Base-by-base conservation (phyloP, 2,329 filamentous ascomycete species). In the Bipolaris sorokiniana region DNA sequence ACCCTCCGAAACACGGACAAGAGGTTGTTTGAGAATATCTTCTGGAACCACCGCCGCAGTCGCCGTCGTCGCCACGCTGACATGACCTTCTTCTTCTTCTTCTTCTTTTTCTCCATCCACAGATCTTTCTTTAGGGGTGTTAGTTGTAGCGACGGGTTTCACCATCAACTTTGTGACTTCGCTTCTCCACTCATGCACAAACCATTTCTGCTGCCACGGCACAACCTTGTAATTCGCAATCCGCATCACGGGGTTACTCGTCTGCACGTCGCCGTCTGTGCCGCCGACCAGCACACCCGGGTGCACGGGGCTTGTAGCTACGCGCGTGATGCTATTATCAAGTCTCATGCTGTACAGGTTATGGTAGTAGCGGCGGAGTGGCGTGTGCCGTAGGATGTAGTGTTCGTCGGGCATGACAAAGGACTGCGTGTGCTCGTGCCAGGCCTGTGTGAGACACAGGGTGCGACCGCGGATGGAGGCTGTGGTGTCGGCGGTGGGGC, bases 181-280 rank as follows among this genome's bases (percentile, higher is more conserved):
- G 3, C 58, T 57, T 18, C 79, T 67, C 83, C 84, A 88, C 53
- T 86, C 83, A 63, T 87, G 84, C 22, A 76, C 70, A 62, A 87
- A 87, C 82, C 85, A 86, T 6, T 75, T 80, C 60, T 85, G 83
- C 55, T 84, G 79, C 76, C 79, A 85, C 10, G 81, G 79, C 7
- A 77, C 74, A 9, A 79, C 78, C 60, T 84, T 86, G 13, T 77
- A 71, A 53, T 82, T 81, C 16, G 83, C 61, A 2, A 85, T 69
- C 41, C 82, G 79, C 9, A 78, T 76, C 34, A 86, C 68, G 0
- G 83, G 82, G 63, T 86, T 87, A 2, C 78, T 80, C 1, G 77
- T 78, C 7, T 80, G 68, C 0, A 85, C 81, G 16, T 78, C 77
- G 0, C 86, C 86, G 37, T 80, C 80, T 0, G 81, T 78, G 20